Percentiles rank a stretch among this genome's conserved stretches.
These are phyloP conservation scores for Lotmaria passim DNA, from an alignment of 208 protist genomes.

Conservation along the genomic window DNA sequence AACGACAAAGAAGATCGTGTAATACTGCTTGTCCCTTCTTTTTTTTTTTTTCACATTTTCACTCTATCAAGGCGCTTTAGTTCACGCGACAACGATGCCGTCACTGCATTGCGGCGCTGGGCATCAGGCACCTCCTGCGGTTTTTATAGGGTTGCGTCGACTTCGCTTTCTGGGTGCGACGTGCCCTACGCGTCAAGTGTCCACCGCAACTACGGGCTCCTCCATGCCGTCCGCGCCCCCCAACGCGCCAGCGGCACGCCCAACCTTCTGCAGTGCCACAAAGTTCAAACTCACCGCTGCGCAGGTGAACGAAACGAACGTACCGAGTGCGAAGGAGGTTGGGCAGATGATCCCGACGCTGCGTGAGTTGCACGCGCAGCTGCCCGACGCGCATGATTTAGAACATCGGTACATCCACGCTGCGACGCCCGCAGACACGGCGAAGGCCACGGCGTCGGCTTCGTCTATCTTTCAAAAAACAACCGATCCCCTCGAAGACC, in stretches of 20 bases:
- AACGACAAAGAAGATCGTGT: no score
- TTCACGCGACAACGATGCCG: no score
- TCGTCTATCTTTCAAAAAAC: constrained; percentile 33
- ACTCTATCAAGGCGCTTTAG: no score
- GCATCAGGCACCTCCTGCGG: no score
- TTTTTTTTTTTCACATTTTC: no score
- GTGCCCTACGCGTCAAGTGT: no score
- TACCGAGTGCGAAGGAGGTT: constrained; percentile 65
- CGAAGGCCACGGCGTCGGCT: background rate
- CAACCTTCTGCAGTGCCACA: constrained; percentile 39
- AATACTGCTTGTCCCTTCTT: no score
- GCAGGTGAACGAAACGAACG: constrained; percentile 72
- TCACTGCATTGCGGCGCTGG: no score
- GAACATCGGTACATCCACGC: constrained; percentile 48
- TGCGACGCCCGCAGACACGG: background rate
- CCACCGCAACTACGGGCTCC: background rate
- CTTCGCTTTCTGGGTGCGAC: no score
- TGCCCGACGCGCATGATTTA: constrained; percentile 64
- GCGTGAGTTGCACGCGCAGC: constrained; percentile 52
- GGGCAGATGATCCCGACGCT: constrained; percentile 54
- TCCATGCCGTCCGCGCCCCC: background rate
- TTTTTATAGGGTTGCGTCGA: no score
- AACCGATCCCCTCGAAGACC: constrained; percentile 50
- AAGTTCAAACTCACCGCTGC: constrained; percentile 48
- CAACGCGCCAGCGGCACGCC: background rate